Base-by-base conservation (phyloP, 2,329 filamentous ascomycete species). In the Clathrospora elynae region DNA sequence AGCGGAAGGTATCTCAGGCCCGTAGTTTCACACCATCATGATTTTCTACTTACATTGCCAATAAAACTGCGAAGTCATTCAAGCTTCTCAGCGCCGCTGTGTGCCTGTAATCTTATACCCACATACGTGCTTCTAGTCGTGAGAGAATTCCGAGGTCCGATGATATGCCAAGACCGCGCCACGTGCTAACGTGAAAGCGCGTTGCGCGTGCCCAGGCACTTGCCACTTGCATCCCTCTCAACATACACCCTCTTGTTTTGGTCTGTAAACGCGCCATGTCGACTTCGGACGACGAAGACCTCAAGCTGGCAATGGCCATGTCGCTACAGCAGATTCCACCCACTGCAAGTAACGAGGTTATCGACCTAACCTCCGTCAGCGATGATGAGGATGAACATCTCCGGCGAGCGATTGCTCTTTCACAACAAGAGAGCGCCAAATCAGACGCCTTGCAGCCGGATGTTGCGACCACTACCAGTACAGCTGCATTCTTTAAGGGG, bases 401-500 rank as follows among this genome's bases (percentile, higher is more conserved):
- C 28, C 51, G 52, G 10, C 46, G 40, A 41, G 65, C 65, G 5
- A 64, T 68, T 16, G 62, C 62, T 20, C 26, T 67, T 2, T 68
- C 66, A 3, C 38, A 64, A 3, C 48, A 56, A 35, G 46, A 57
- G 25, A 35, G 6, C 20, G 34, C 31, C 4, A 13, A 26, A 14
- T 18, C 24, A 18, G 12, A 24, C 25, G 10, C n/a, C n/a, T 16
- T 19, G 5, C 35, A 35, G 20, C 26, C 47, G 20, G 29, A 13
- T 16, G 23, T 17, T 30, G 16, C 22, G 12, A 30, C 11, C 2
- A 13, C 18, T 6, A 14, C 20, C 5, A 13, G 20, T 11, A 30
- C 28, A 16, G 11, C 22, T 10, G 7, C 6, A 19, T 25, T 17
- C 22, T 50, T 82, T 0, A 61, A 79, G 4, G 78, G 79, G 3